Percentiles rank a stretch among this genome's conserved stretches.
phyloP scores from a whole-genome alignment of 495 filamentous ascomycete species.

The Amniculicola lignicola region DNA sequence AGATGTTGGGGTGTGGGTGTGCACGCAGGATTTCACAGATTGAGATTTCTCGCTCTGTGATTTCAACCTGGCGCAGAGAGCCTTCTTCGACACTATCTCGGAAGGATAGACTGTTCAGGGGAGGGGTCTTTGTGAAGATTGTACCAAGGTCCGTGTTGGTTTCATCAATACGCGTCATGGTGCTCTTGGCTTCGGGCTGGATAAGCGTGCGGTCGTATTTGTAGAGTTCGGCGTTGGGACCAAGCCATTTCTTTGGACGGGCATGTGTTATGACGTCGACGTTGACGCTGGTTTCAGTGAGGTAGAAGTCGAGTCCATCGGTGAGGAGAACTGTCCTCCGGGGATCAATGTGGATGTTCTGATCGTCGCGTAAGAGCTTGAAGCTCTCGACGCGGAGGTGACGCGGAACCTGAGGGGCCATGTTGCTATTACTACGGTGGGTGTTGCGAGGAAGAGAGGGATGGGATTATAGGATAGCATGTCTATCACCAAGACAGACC shows the following conservation, averaged over 20 bases:
- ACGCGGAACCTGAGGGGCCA: background rate
- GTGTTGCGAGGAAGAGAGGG: too few relatives aligned
- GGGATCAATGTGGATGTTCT: background rate
- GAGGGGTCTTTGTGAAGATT: background rate
- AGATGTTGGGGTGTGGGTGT: constrained; percentile 1
- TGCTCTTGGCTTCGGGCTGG: background rate
- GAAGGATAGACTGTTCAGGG: background rate
- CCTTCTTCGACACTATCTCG: background rate
- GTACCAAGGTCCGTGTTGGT: background rate
- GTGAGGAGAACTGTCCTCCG: background rate
- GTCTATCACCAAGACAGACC: background rate
- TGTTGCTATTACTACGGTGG: too few relatives aligned
- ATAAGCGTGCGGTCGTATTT: background rate
- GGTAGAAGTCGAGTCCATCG: too few relatives aligned
- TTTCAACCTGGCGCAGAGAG: background rate
- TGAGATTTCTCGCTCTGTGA: background rate
- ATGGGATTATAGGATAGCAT: too few relatives aligned
- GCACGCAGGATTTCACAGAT: background rate
- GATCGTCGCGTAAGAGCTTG: background rate
- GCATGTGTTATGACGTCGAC: background rate
- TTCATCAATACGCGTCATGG: background rate
- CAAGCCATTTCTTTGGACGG: background rate
- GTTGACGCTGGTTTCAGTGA: background rate
- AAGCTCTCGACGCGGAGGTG: background rate
- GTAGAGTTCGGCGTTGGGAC: background rate